These are phyloP conservation scores for Penicillium sp. DNA, from an alignment of 2,329 filamentous ascomycete species.

Conservation along the genomic window DNA sequence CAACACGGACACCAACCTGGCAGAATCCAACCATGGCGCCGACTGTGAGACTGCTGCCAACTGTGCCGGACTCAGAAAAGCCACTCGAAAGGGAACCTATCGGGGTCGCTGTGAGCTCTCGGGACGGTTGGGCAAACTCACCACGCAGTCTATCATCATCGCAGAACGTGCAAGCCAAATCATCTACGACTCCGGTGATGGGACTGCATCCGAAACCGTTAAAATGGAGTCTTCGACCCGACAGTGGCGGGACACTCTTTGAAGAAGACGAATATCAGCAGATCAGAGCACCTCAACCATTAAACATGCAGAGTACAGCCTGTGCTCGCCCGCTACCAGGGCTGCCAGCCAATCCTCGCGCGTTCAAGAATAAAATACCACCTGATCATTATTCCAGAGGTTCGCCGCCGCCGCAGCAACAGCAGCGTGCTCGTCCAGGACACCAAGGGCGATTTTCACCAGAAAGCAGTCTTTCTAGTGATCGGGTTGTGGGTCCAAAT, in stretches of 20 bases:
- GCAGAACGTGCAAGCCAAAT: slow-evolving; percentile 33
- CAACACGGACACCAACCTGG: slow-evolving; percentile 6
- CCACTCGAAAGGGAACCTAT: slow-evolving; percentile 8
- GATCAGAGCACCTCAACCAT: neutral
- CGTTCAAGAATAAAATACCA: slow-evolving; percentile 26
- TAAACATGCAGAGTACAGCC: neutral
- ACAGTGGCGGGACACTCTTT: slow-evolving; percentile 32
- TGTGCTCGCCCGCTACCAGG: slow-evolving; percentile 13
- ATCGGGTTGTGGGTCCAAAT: neutral
- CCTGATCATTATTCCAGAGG: slow-evolving; percentile 12
- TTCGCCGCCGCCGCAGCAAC: slow-evolving; percentile 5
- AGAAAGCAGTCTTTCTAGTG: neutral
- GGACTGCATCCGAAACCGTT: slow-evolving; percentile 36
- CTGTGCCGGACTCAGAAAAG: neutral
- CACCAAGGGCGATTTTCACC: neutral
- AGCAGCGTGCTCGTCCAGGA: neutral
- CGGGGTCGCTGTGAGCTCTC: slow-evolving; percentile 17
- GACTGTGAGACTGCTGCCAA: slow-evolving; percentile 7
- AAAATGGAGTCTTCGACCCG: slow-evolving; percentile 25
- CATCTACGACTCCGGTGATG: slow-evolving; percentile 32
- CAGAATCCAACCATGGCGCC: slow-evolving; percentile 18
- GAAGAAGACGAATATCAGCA: slow-evolving; percentile 31
- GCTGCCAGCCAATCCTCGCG: slow-evolving; percentile 33
- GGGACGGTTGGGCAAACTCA: slow-evolving; percentile 25
- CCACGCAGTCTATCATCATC: slow-evolving; percentile 30